phyloP scores from a whole-genome alignment of 768 basidiomycete genomes.

The Russula vinacea region DNA sequence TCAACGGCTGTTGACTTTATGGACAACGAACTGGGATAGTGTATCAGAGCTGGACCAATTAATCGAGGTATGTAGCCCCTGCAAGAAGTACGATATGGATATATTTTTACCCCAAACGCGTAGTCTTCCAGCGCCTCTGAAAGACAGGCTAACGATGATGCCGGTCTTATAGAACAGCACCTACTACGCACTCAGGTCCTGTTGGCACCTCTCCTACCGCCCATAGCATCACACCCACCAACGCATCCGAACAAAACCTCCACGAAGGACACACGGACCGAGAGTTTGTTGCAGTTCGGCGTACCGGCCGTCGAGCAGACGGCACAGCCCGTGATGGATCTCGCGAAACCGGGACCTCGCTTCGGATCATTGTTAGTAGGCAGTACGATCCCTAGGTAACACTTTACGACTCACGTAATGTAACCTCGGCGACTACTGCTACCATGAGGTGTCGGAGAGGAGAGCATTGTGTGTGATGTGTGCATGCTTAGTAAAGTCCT shows the following conservation, averaged over 20 bases:
- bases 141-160: slow-evolving; percentile 13
- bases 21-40: slow-evolving; percentile 14
- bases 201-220: slow-evolving; percentile 56
- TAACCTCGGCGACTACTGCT: slow-evolving; percentile 1
- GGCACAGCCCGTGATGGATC: slow-evolving; percentile 56
- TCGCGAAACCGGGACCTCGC: slow-evolving; percentile 68
- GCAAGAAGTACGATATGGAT: not conserved
- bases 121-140: slow-evolving; percentile 3
- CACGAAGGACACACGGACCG: slow-evolving; percentile 38
- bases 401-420: slow-evolving; percentile 22
- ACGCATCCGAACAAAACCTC: slow-evolving; percentile 23
- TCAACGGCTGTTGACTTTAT: slow-evolving; percentile 19
- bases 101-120: not conserved
- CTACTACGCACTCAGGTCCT: slow-evolving; percentile 59
- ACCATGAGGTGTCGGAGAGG: not conserved
- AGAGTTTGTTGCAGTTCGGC: slow-evolving; percentile 51
- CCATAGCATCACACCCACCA: slow-evolving; percentile 23
- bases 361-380: slow-evolving; percentile 73
- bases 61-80: slow-evolving; percentile 21
- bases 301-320: slow-evolving; percentile 51
- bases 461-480: not conserved
- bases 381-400: slow-evolving; percentile 35
- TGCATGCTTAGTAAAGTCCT: not conserved
- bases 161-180: slow-evolving; percentile 38
- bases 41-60: slow-evolving; percentile 17